These are phyloP conservation scores for Testicularia cyperi DNA, from an alignment of 1,284 basidiomycete genomes.

Conservation along the genomic window DNA sequence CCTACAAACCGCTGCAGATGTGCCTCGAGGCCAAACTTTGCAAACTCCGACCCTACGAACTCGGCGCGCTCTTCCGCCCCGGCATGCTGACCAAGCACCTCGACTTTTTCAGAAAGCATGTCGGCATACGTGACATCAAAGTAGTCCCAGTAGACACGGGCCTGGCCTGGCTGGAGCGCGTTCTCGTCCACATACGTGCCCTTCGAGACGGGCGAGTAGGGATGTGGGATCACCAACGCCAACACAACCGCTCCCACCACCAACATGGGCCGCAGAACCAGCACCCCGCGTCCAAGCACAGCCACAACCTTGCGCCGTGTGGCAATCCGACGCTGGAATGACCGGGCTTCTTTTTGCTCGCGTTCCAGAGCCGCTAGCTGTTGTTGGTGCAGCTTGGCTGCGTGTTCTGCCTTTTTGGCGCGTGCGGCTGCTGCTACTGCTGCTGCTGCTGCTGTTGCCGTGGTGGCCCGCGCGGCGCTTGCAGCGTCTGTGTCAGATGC, in stretches of 20 bases:
- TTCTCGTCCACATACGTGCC: constrained; percentile 58
- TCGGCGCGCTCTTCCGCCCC: constrained; percentile 17
- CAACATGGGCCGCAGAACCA: constrained; percentile 11
- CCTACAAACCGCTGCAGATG: constrained; percentile 19
- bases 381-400: too few species aligned
- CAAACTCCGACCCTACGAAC: constrained; percentile 36
- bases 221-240: constrained; percentile 39
- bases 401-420: too few species aligned
- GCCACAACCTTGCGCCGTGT: constrained; percentile 12
- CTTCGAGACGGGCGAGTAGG: constrained; percentile 44
- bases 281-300: constrained; percentile 8
- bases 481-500: too few species aligned
- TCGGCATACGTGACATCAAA: constrained; percentile 48
- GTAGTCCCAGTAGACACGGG: constrained; percentile 42
- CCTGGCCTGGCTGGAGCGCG: constrained; percentile 55
- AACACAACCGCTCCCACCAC: constrained; percentile 28
- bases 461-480: too few species aligned
- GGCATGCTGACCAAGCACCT: not conserved
- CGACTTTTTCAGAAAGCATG: constrained; percentile 35
- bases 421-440: too few species aligned
- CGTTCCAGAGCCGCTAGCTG: too few species aligned
- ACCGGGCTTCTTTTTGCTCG: not conserved
- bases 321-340: constrained; percentile 29
- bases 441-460: too few species aligned
- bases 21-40: constrained; percentile 37